phyloP scores from a whole-genome alignment of 2,329 filamentous ascomycete genomes.

The Aureobasidium subglaciale region DNA sequence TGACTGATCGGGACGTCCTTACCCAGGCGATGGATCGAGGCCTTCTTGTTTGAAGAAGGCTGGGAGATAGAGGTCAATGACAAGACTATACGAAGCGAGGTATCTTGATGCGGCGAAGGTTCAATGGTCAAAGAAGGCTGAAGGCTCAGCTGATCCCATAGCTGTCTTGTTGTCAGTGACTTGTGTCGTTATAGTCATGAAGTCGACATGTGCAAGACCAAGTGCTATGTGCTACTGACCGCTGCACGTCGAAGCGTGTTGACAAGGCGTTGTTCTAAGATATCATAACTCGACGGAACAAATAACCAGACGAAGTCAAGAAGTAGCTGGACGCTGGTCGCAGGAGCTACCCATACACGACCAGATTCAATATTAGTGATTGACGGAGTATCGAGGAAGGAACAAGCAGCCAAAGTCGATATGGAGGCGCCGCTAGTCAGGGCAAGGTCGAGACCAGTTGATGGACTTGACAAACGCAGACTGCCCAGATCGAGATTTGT shows the following conservation, averaged over 20 bases:
- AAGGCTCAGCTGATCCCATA: slow-evolving; percentile 31
- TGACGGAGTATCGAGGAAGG: neutral
- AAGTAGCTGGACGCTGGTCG: neutral
- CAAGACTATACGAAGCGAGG: slow-evolving; percentile 6
- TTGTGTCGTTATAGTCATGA: no score
- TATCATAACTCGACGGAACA: neutral
- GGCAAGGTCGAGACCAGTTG: neutral
- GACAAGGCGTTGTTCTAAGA: neutral
- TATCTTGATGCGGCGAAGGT: neutral
- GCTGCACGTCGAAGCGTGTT: neutral
- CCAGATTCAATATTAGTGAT: neutral
- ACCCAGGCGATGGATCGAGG: slow-evolving; percentile 22
- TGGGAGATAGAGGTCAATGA: neutral
- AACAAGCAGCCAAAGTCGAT: neutral
- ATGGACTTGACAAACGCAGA: slow-evolving; percentile 4
- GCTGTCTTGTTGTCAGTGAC: slow-evolving; percentile 6
- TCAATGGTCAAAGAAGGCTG: slow-evolving; percentile 19
- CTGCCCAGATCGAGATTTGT: neutral
- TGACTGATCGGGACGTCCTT: slow-evolving; percentile 24
- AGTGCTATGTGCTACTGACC: no score
- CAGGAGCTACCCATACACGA: neutral
- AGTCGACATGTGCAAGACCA: no score
- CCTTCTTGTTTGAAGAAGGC: slow-evolving; percentile 3
- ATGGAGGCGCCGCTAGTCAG: neutral
- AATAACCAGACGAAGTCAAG: neutral